Base-by-base conservation (phyloP, 2,329 filamentous ascomycete genomes). In the Cryphonectria naterciae region DNA sequence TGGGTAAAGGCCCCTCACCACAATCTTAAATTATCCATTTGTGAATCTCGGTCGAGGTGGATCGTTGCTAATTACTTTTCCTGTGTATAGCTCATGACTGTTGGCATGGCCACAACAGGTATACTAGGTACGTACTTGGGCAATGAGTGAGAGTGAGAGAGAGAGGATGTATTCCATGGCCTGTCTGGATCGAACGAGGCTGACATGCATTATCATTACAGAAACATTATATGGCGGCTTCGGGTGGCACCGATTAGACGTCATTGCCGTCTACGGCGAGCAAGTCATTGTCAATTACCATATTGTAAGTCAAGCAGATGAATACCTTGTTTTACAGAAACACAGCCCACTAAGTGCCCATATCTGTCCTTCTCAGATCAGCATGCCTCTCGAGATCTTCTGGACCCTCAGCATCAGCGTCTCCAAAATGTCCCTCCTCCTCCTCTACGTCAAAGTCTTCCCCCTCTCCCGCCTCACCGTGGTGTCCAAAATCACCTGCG, bases 401-500 rank as follows among this genome's bases (percentile, higher is more conserved):
- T 70, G 68, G 68, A 70, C 68, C 41, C 54, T 70, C 41, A 70
- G 68, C 58, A 66, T 70, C 52, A 70, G 68, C 56, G 22, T 70
- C n/a, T 70, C 68, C 25, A 70, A 70, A 25, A 60, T 70, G 54
- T 70, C 68, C 32, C 64, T 70, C 2, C 68, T 70, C 56, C 64
- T 65, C 54, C 68, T 70, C 28, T 70, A 70, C 61, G 58, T 66
- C 68, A 70, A 70, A 43, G 68, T 70, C 63, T 70, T 70, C 10
- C 68, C 68, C 28, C 54, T 70, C 2, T 67, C 68, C 15, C 63
- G 56, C 17, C 25, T 70, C 49, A 70, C 68, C 7, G 28, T 67
- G 1, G 63, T 63, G 11, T 74, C 72, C 62, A 74, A 72, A 43
- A 63, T 74, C 39, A 72, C 70, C 52, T 72, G 72, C 17, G 67